Conservation (phyloP, 805 yeast species). For the Candida oleophila region DNA sequence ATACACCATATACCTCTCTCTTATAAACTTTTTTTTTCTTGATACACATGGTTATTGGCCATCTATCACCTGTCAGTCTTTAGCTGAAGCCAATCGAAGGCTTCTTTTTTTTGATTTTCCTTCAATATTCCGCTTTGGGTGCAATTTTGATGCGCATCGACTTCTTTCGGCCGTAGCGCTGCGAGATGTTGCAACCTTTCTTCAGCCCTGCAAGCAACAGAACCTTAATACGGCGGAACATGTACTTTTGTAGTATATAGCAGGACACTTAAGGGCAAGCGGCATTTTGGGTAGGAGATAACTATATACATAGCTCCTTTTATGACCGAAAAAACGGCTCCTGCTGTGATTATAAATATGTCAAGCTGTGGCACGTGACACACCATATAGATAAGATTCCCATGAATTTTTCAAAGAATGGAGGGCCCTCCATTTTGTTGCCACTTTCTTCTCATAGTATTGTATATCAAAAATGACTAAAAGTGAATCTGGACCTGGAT, state of each 20-base stretch:
- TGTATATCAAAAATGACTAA: neutral
- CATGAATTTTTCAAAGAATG: conserved; percentile 1
- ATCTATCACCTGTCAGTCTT: too few relatives aligned
- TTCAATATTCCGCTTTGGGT: neutral
- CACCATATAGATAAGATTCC: neutral
- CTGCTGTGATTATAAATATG: neutral
- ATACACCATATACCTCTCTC: too few relatives aligned
- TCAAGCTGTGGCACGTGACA: neutral
- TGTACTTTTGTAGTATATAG: too few relatives aligned
- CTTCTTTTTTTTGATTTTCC: too few relatives aligned
- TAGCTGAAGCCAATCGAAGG: too few relatives aligned
- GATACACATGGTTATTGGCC: neutral
- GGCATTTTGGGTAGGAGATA: too few relatives aligned
- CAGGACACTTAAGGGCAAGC: too few relatives aligned
- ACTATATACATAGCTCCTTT: too few relatives aligned
- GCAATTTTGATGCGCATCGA: neutral
- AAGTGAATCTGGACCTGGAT: neutral
- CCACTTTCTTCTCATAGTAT: neutral
- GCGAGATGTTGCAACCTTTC: neutral
- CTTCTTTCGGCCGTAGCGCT: neutral
- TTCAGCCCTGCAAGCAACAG: too few relatives aligned
- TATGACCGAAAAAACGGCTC: neutral
- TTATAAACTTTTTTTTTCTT: neutral
- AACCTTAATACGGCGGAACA: too few relatives aligned
- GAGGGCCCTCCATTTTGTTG: neutral